phyloP scores from a whole-genome alignment of 2,329 filamentous ascomycete genomes.

The Chrysoporthe deuterocubensis region DNA sequence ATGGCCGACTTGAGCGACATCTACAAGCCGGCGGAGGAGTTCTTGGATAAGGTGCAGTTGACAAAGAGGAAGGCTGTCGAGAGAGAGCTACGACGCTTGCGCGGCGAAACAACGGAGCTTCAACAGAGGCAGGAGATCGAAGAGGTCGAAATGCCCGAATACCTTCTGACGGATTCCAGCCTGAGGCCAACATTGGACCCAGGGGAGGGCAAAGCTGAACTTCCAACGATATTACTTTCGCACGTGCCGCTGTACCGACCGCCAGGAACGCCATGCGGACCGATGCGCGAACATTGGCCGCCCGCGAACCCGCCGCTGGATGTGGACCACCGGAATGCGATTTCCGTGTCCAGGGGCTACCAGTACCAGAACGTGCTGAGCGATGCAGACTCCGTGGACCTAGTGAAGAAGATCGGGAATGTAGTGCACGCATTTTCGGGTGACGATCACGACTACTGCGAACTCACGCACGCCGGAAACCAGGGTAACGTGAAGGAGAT shows the following conservation, averaged over 20 bases:
- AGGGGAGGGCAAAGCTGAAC: conserved; percentile 56
- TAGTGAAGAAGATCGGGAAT: conserved; percentile 80
- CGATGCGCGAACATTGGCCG: conserved; percentile 81
- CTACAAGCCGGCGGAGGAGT: conserved; percentile 76
- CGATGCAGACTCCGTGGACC: conserved; percentile 72
- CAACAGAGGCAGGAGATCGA: conserved; percentile 64
- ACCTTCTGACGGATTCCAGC: conserved; percentile 47
- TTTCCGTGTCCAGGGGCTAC: conserved; percentile 78
- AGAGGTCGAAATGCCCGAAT: conserved; percentile 54
- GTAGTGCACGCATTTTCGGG: conserved; percentile 89
- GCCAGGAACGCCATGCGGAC: conserved; percentile 85
- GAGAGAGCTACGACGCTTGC: conserved; percentile 68
- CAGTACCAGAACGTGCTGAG: conserved; percentile 96
- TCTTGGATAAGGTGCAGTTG: conserved; percentile 69
- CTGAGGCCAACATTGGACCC: conserved; percentile 46
- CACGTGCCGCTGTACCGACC: conserved; percentile 89
- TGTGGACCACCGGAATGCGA: conserved; percentile 75
- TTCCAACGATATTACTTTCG: conserved; percentile 87
- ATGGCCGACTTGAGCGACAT: conserved; percentile 62
- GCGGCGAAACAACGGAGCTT: conserved; percentile 61
- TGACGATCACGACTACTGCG: conserved; percentile 98
- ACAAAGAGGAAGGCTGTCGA: conserved; percentile 70
- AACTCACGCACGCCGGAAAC: conserved; percentile 75
- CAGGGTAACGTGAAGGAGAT: conserved; percentile 75
- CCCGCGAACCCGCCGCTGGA: conserved; percentile 65